phyloP scores from a whole-genome alignment of 2,329 filamentous ascomycete species.

The Fusarium sp. region DNA sequence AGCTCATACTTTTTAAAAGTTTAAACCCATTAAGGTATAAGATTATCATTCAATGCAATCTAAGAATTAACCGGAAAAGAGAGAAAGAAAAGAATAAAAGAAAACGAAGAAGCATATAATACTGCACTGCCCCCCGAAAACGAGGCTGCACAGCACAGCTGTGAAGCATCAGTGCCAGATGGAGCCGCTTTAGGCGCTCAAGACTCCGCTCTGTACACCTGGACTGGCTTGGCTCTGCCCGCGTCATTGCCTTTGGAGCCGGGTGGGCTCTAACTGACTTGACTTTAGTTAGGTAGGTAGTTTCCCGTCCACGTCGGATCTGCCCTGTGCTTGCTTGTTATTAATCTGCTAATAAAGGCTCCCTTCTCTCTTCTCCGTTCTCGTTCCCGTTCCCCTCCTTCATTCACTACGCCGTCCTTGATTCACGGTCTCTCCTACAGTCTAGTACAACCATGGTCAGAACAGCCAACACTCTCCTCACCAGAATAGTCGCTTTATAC shows the following conservation, averaged over 20 bases:
- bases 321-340: conserved; percentile 1
- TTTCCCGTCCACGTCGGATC: not conserved
- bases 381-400: conserved; percentile 28
- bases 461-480: conserved; percentile 36
- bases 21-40: not conserved
- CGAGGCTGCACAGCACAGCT: conserved; percentile 14
- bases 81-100: not conserved
- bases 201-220: conserved; percentile 22
- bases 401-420: conserved; percentile 31
- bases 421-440: conserved; percentile 33
- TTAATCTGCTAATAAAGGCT: not conserved
- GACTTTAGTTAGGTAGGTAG: not conserved
- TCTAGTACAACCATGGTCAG: conserved; percentile 40
- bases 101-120: not conserved
- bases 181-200: conserved; percentile 27
- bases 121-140: conserved; percentile 8
- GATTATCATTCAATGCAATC: not conserved
- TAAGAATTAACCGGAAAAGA: not conserved
- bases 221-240: conserved; percentile 18
- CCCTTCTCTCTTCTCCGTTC: conserved; percentile 4
- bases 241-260: conserved; percentile 37
- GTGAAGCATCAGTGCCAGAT: conserved; percentile 5
- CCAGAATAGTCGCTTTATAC: conserved; percentile 36
- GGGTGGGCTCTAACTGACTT: conserved; percentile 27
- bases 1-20: not conserved